phyloP scores from a whole-genome alignment of 2,329 filamentous ascomycete genomes.

The Sclerotinia spermophila region DNA sequence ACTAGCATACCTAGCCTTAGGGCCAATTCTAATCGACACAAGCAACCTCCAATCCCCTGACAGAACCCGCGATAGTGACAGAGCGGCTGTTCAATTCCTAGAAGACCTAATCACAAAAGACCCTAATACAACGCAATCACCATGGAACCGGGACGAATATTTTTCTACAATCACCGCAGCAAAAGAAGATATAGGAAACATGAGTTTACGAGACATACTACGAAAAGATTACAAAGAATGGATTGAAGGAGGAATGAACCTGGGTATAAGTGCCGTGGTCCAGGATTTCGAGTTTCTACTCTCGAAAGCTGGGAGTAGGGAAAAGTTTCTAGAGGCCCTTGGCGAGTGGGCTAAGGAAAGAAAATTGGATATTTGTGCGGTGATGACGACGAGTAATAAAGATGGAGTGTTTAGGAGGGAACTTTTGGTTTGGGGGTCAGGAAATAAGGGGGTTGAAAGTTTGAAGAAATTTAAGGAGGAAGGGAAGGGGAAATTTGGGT shows the following conservation, averaged over 20 bases:
- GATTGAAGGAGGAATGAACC: constrained; percentile 50
- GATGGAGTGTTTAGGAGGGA: constrained; percentile 60
- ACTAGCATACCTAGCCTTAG: constrained; percentile 64
- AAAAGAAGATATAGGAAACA: constrained; percentile 61
- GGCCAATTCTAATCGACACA: constrained; percentile 71
- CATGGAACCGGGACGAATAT: constrained; percentile 53
- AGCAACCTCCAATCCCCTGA: constrained; percentile 56
- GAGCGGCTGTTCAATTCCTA: constrained; percentile 54
- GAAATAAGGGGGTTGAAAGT: constrained; percentile 46
- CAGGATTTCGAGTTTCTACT: constrained; percentile 60
- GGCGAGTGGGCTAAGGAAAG: constrained; percentile 53
- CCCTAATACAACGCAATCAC: constrained; percentile 14
- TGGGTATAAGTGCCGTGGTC: constrained; percentile 67
- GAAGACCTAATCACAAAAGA: constrained; percentile 43
- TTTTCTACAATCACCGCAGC: constrained; percentile 58
- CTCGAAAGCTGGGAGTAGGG: constrained; percentile 47
- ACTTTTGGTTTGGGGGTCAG: constrained; percentile 62
- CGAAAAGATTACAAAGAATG: constrained; percentile 86
- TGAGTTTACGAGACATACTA: constrained; percentile 64
- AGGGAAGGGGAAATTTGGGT: constrained; percentile 47
- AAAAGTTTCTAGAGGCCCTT: constrained; percentile 48
- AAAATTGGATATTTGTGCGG: constrained; percentile 56
- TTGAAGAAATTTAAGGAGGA: constrained; percentile 52
- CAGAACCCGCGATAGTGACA: constrained; percentile 64
- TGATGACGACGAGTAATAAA: constrained; percentile 65